Evolutionary conservation across 805 yeast species (phyloP).

Genomic region (Saccharomycopsis amapae): DNA sequence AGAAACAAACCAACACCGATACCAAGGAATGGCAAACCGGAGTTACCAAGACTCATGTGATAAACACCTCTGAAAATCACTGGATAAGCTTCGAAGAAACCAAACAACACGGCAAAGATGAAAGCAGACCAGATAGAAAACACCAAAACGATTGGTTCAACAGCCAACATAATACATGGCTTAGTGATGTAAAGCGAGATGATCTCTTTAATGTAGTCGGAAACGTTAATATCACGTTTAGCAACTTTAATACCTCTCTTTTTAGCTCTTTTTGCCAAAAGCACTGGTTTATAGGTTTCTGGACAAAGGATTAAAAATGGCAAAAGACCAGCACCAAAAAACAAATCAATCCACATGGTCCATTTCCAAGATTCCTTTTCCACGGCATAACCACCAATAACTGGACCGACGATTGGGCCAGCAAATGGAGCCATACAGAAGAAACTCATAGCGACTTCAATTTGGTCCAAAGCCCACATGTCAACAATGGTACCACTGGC

Average conservation of each 20-base stretch:
- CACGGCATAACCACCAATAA: constrained; percentile 66
- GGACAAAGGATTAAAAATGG: constrained; percentile 44
- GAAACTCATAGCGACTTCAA: constrained; percentile 69
- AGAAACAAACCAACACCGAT: constrained; percentile 60
- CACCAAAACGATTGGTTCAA: constrained; percentile 69
- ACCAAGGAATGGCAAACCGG: constrained; percentile 66
- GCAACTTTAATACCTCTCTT: constrained; percentile 49
- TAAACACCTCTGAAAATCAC: constrained; percentile 64
- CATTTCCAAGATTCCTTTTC: constrained; percentile 47
- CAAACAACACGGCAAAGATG: constrained; percentile 70
- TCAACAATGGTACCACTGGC: constrained; percentile 83
- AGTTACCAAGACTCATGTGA: constrained; percentile 48
- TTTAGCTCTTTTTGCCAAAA: constrained; percentile 52
- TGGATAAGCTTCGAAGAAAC: constrained; percentile 75
- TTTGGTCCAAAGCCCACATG: constrained; percentile 58
- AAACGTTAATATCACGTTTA: constrained; percentile 19
- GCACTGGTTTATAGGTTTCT: constrained; percentile 67
- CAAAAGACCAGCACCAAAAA: constrained; percentile 51
- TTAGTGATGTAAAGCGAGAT: constrained; percentile 46
- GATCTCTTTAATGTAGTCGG: constrained; percentile 25
- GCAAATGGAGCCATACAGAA: constrained; percentile 73
- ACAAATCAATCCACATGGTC: constrained; percentile 64
- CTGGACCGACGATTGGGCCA: constrained; percentile 76
- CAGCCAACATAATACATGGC: constrained; percentile 61
- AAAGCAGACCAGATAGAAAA: constrained; percentile 67